Percentiles rank a stretch among this genome's conserved stretches.
phyloP scores from a whole-genome alignment of 352 stramenopile species.

The Phytophthora cactorum region DNA sequence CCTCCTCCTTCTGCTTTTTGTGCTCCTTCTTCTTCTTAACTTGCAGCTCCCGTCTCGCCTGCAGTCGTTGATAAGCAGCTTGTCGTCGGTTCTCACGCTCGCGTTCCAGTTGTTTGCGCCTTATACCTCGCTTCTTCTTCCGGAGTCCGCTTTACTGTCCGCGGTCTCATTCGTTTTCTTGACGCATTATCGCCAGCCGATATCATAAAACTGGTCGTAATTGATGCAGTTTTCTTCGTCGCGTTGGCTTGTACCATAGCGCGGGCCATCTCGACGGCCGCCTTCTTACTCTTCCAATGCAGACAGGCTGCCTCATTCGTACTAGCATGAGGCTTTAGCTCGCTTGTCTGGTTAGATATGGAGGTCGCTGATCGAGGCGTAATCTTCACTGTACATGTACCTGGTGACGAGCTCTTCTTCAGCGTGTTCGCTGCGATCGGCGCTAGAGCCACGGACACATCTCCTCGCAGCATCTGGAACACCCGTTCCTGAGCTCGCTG shows the following conservation, averaged over 20 bases:
- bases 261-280: constrained; percentile 41
- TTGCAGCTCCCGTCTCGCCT: too few relatives aligned
- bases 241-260: constrained; percentile 41
- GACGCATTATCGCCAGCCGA: constrained; percentile 38
- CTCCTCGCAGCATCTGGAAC: constrained; percentile 44
- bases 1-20: too few relatives aligned
- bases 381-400: constrained; percentile 10
- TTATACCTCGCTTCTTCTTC: too few relatives aligned
- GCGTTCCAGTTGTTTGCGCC: too few relatives aligned
- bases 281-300: constrained; percentile 43
- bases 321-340: neutral
- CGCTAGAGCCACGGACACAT: constrained; percentile 18
- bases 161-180: constrained; percentile 37
- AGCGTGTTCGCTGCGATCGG: constrained; percentile 15
- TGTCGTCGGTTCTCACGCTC: too few relatives aligned
- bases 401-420: constrained; percentile 29
- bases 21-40: too few relatives aligned
- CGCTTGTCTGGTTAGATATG: neutral
- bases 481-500: constrained; percentile 62
- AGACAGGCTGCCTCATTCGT: too few relatives aligned
- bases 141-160: too few relatives aligned
- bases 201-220: constrained; percentile 52
- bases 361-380: too few relatives aligned
- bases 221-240: constrained; percentile 2
- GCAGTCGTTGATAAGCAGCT: too few relatives aligned